Conservation (phyloP, 257 asterid genomes). For the Rehmannia glutinosa region DNA sequence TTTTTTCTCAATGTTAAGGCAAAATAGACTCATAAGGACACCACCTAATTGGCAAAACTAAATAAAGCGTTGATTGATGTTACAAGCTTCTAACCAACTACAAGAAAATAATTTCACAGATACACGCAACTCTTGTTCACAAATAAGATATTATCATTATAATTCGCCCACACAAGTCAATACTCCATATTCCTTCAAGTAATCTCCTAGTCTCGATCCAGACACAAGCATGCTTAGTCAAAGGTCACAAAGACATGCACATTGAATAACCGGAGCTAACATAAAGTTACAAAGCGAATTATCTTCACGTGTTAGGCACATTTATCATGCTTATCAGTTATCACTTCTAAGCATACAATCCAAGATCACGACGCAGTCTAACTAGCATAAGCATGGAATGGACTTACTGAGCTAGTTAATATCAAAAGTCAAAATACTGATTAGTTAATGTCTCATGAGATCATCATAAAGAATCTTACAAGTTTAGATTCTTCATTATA, state of each 20-base stretch:
- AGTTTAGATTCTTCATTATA: background rate
- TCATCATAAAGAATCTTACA: background rate
- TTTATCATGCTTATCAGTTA: background rate
- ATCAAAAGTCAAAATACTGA: background rate
- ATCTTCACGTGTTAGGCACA: background rate
- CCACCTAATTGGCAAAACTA: background rate
- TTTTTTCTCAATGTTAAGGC: background rate
- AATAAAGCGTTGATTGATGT: background rate
- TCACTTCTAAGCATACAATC: background rate
- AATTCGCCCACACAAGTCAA: background rate
- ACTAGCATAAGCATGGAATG: conserved; percentile 2
- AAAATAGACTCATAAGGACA: background rate
- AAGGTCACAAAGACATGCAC: background rate
- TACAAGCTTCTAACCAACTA: conserved; percentile 1
- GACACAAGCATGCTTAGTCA: background rate
- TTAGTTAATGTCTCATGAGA: background rate
- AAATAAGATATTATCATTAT: background rate
- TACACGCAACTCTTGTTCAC: background rate
- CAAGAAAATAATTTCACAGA: background rate
- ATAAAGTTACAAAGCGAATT: background rate
- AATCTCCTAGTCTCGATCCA: background rate
- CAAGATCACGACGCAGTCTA: background rate
- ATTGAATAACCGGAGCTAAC: background rate
- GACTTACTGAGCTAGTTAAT: background rate
- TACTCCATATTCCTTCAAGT: background rate